Evolutionary conservation across 1,284 basidiomycete genomes (phyloP), one percentile per base, ranked within the genome.

Genomic region (Vanrija humicola): DNA sequence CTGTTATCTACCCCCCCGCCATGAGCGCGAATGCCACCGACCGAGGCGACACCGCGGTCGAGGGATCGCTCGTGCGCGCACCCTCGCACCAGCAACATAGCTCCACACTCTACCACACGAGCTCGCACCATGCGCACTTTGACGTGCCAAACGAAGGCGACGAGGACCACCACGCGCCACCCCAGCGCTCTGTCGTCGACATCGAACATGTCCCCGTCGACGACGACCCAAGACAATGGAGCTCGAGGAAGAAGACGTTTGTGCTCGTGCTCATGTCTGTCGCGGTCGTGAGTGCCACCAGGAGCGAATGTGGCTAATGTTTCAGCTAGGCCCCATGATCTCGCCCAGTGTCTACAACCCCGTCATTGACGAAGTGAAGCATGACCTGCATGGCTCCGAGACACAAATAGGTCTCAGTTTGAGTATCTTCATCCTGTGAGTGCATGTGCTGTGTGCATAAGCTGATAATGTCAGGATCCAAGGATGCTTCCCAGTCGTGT

Each of bases 211-310:
- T 80, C 28, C 78, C 80, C 14, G 89, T 92, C 3, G 73, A 79
- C 9, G 82, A 93, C 65, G 90, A 93, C 75, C 90, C 90, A 9
- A 79, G 88, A 45, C 68, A 80, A 59, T 94, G 90, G 90, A 83
- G 83, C 2, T 56, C 66, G 16, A 58, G 76, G 45, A 83, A 85
- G 66, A 93, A 94, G 81, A 72, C 62, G 38, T 52, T 66, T 18
- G 71, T 69, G 2, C 52, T 74, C 52, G 47, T 52, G 9, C 62
- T 74, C 45, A 69, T 67, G 56, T 68, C 66, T 10, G 54, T 67
- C 43, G 66, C 70, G 6, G 63, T 73, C 21, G 72, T 75, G 46
- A 55, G 73, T 67, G 39, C 9, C 34, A n/a, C 23, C 21, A 12
- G 18, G 12, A 6, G 8, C 3, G 38, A 50, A 18, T 28, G 46